Evolutionary conservation across 73 alveolate genomes (phyloP).

Genomic region (Blepharisma stoltei): DNA sequence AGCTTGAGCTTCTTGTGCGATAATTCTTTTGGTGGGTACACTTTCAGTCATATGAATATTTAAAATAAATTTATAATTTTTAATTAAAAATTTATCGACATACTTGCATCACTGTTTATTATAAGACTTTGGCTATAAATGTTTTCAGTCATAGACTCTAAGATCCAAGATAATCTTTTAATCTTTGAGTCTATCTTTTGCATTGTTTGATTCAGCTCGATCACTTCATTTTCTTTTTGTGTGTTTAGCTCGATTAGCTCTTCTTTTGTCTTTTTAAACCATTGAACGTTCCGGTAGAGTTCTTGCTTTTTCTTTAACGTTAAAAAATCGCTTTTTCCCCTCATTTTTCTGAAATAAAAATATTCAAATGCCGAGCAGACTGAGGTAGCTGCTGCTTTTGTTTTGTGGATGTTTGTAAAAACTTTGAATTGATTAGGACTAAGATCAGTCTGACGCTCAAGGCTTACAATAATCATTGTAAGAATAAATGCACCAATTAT

Average conservation of each 20-base stretch:
- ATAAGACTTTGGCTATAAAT: too few relatives aligned
- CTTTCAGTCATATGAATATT: too few relatives aligned
- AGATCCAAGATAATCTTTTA: too few relatives aligned
- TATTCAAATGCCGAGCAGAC: background rate
- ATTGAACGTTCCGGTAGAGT: background rate
- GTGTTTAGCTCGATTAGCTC: background rate
- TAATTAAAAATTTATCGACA: too few relatives aligned
- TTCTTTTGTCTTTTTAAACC: slow-evolving; percentile 1
- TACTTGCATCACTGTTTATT: too few relatives aligned
- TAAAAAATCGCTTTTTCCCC: background rate
- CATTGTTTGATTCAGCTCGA: background rate
- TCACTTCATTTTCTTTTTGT: slow-evolving; percentile 15
- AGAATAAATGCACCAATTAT: slow-evolving; percentile 10
- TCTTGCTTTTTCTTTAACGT: background rate
- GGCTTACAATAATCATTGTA: slow-evolving; percentile 14
- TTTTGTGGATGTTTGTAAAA: background rate
- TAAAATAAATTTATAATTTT: too few relatives aligned
- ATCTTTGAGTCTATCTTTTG: background rate
- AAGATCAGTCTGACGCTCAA: background rate
- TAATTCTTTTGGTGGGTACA: too few relatives aligned
- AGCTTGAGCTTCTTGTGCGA: too few relatives aligned
- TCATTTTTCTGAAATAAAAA: background rate
- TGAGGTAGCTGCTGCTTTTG: background rate
- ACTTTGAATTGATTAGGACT: background rate
- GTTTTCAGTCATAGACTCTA: too few relatives aligned